A percentile compares a stretch with the other conserved stretches of the same genome.
Evolutionary conservation across 192 early-diverging fungal species (phyloP).

Genomic region (Coemansia sp.): DNA sequence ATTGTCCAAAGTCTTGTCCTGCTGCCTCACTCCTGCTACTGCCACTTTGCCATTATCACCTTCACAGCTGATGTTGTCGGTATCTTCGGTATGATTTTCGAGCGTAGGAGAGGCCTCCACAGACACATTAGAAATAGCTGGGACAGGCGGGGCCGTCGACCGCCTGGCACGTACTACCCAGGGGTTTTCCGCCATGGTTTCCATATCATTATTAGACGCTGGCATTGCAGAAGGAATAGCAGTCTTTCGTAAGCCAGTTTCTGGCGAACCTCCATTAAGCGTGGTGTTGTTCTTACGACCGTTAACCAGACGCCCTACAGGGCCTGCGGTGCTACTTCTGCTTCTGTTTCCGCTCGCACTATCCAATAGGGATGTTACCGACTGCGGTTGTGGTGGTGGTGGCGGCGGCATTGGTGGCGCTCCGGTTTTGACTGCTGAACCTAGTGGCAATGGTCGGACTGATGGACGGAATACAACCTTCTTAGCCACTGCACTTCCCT

Average conservation of each 20-base stretch:
- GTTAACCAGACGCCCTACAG: constrained; percentile 7
- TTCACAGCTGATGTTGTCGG: background rate
- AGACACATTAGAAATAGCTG: background rate
- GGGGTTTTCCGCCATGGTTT: constrained; percentile 3
- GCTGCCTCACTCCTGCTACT: background rate
- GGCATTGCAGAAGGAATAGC: background rate
- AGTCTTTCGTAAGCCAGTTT: background rate
- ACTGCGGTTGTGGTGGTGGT: background rate
- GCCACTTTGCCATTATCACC: background rate
- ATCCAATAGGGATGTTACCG: background rate
- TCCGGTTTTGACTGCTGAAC: background rate
- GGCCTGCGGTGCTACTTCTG: background rate
- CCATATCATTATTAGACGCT: background rate
- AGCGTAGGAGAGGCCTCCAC: background rate
- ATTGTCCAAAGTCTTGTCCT: constrained; percentile 29
- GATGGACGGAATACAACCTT: constrained; percentile 44
- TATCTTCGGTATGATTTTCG: no score
- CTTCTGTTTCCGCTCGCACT: background rate
- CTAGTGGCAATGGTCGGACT: constrained; percentile 35
- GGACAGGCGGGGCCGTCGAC: constrained; percentile 13
- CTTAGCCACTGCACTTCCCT: constrained; percentile 12
- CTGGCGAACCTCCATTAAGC: background rate
- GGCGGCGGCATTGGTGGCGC: background rate
- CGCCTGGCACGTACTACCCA: constrained; percentile 7
- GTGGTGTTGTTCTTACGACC: constrained; percentile 4